Conservation (phyloP, 441 rosid genomes). For the Breynia disticha region DNA sequence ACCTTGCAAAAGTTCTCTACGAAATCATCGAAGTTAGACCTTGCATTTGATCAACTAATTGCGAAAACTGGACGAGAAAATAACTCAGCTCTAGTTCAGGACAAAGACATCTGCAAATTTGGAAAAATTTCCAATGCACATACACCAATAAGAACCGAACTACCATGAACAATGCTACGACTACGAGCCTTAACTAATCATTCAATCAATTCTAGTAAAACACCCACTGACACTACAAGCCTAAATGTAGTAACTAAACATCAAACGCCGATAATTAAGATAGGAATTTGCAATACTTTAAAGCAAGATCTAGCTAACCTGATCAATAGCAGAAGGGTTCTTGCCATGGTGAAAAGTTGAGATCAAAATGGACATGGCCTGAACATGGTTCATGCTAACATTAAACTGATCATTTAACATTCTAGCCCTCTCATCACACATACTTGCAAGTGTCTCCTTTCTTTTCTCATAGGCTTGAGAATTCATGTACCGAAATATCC, state of each 20-base stretch:
- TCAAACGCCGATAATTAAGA: neutral
- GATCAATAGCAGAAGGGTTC: slow-evolving; percentile 81
- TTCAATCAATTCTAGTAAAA: slow-evolving; percentile 1
- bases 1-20: slow-evolving; percentile 82
- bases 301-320: slow-evolving; percentile 43
- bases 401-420: slow-evolving; percentile 95
- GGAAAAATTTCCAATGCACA: too few species aligned
- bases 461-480: slow-evolving; percentile 68
- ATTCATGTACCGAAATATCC: slow-evolving; percentile 48
- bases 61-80: too few species aligned
- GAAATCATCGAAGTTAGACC: slow-evolving; percentile 29
- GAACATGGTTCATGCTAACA: slow-evolving; percentile 93
- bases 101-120: too few species aligned
- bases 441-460: slow-evolving; percentile 63
- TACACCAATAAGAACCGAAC: too few species aligned
- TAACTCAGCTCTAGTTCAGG: too few species aligned
- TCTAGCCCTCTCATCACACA: slow-evolving; percentile 95
- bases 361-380: slow-evolving; percentile 88
- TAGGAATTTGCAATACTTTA: slow-evolving; percentile 1
- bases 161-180: neutral
- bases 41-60: neutral
- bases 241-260: too few species aligned
- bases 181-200: slow-evolving; percentile 8
- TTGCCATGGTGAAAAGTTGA: slow-evolving; percentile 85
- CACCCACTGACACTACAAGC: neutral